phyloP scores from a whole-genome alignment of 345 rosid genomes.

The Chamaenerion angustifolium region DNA sequence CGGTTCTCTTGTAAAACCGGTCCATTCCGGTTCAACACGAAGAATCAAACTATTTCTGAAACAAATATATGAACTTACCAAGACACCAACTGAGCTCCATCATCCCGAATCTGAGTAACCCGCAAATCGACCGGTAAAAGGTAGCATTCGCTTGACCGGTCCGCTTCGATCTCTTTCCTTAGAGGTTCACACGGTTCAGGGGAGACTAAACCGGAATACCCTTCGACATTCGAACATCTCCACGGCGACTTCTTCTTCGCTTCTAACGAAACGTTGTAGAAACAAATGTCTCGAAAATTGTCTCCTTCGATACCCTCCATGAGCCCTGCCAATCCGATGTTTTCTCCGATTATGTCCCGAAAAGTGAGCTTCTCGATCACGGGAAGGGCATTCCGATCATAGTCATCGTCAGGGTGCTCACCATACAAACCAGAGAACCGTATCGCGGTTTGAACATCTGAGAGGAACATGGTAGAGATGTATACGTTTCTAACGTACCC shows the following conservation, averaged over 20 bases:
- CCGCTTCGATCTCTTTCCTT: constrained; percentile 42
- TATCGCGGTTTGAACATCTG: constrained; percentile 47
- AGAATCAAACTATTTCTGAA: constrained; percentile 10
- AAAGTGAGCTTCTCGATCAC: constrained; percentile 50
- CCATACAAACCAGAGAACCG: constrained; percentile 58
- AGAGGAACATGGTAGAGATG: constrained; percentile 46
- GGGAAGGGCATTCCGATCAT: constrained; percentile 66
- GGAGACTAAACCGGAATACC: constrained; percentile 59
- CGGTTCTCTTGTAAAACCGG: no score
- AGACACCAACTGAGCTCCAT: constrained; percentile 40
- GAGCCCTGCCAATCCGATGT: constrained; percentile 53
- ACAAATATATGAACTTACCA: constrained; percentile 27
- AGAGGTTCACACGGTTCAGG: constrained; percentile 66
- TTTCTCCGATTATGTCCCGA: constrained; percentile 55
- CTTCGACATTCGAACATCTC: constrained; percentile 66
- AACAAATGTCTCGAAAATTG: constrained; percentile 54
- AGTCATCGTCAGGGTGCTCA: constrained; percentile 78
- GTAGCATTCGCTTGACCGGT: constrained; percentile 55
- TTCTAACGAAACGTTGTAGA: constrained; percentile 42
- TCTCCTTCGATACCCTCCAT: constrained; percentile 80
- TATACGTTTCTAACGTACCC: constrained; percentile 76
- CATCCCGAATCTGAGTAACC: constrained; percentile 29
- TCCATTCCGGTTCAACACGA: neutral
- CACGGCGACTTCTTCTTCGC: constrained; percentile 44
- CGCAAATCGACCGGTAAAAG: constrained; percentile 24